Evolutionary conservation across 2,329 filamentous ascomycete genomes (phyloP).

Genomic region (Pestalotiopsis sp.): DNA sequence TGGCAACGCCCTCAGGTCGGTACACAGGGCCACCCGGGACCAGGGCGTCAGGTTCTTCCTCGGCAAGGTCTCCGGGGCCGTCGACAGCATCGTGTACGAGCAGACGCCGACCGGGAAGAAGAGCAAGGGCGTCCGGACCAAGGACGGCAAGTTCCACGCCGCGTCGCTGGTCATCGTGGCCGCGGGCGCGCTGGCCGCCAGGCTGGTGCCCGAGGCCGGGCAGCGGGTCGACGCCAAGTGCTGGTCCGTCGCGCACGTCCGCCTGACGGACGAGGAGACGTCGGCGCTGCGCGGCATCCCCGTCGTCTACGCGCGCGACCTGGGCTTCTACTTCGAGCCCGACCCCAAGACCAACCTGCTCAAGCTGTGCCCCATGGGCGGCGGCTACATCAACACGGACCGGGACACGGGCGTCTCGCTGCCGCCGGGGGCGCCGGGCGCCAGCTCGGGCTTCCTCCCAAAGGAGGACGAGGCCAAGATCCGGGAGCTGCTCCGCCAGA

Average conservation of each 20-base stretch:
- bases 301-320: slow-evolving; percentile 61
- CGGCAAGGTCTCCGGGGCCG: slow-evolving; percentile 39
- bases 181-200: slow-evolving; percentile 51
- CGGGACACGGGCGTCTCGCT: slow-evolving; percentile 1
- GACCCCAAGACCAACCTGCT: slow-evolving; percentile 59
- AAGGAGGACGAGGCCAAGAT: slow-evolving; percentile 54
- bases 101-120: slow-evolving; percentile 17
- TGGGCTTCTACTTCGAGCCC: slow-evolving; percentile 69
- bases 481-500: slow-evolving; percentile 27
- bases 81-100: slow-evolving; percentile 38
- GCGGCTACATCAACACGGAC: slow-evolving; percentile 53
- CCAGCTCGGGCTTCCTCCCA: slow-evolving; percentile 49
- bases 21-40: slow-evolving; percentile 43
- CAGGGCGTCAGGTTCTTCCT: slow-evolving; percentile 38
- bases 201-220: slow-evolving; percentile 50
- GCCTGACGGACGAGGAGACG: slow-evolving; percentile 57
- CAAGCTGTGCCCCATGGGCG: slow-evolving; percentile 63
- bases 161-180: slow-evolving; percentile 51
- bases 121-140: slow-evolving; percentile 28
- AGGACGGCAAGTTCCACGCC: slow-evolving; percentile 25
- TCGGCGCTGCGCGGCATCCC: slow-evolving; percentile 58
- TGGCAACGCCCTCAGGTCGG: slow-evolving; percentile 49
- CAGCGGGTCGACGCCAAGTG: slow-evolving; percentile 55
- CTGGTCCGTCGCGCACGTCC: slow-evolving; percentile 63
- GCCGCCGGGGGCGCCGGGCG: not conserved